Percentiles rank a stretch among this genome's conserved stretches.
These are phyloP conservation scores for Calonectria pteridis DNA, from an alignment of 2,329 filamentous ascomycete genomes.

Conservation along the genomic window DNA sequence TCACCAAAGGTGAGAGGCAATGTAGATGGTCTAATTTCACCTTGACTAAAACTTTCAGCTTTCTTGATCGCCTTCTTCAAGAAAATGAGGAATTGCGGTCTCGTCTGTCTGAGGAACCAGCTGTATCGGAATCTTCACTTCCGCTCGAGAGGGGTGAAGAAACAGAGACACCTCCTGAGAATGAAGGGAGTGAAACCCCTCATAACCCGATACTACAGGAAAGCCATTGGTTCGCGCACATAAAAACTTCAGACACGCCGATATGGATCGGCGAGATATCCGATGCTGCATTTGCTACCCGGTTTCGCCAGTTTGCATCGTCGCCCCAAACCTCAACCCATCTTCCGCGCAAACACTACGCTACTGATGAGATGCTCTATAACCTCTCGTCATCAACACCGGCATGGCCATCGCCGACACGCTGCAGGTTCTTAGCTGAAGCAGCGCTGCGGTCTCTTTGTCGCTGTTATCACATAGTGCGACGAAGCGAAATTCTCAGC, in stretches of 20 bases:
- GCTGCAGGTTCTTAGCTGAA: constrained; percentile 9
- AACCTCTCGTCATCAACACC: neutral
- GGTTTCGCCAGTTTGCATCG: constrained; percentile 28
- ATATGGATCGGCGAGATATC: constrained; percentile 30
- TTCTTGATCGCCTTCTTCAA: constrained; percentile 20
- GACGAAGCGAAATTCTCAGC: constrained; percentile 15
- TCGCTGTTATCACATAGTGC: constrained; percentile 22
- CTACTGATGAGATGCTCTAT: neutral
- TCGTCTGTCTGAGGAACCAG: neutral
- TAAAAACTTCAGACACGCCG: constrained; percentile 20
- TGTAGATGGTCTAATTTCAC: neutral
- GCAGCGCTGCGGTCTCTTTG: constrained; percentile 17
- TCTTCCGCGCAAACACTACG: constrained; percentile 25
- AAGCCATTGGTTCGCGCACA: constrained; percentile 20
- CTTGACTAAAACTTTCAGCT: neutral
- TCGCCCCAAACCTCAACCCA: constrained; percentile 11
- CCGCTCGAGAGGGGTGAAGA: neutral
- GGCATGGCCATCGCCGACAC: neutral
- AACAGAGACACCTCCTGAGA: neutral
- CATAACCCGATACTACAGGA: constrained; percentile 24
- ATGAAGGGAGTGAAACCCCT: neutral
- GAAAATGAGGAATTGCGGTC: constrained; percentile 22
- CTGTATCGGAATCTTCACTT: neutral
- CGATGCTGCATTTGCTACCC: constrained; percentile 30
- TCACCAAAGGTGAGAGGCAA: neutral